Evolutionary conservation across 169 alveolate genomes (phyloP).

Genomic region (Plasmodium malariae): DNA sequence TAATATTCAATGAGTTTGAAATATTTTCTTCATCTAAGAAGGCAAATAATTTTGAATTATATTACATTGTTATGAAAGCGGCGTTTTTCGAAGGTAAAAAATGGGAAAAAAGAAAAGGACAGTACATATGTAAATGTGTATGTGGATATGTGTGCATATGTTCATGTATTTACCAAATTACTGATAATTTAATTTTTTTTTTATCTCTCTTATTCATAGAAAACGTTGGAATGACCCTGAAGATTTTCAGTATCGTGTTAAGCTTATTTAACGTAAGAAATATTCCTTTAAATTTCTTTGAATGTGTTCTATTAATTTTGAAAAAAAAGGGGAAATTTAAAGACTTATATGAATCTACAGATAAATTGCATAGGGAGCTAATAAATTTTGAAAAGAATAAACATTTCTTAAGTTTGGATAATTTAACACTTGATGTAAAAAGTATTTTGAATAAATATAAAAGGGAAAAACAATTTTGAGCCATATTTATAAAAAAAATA

Average conservation of each 20-base stretch:
- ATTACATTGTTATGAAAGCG: conserved; percentile 71
- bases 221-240: conserved; percentile 50
- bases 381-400: conserved; percentile 70
- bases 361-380: conserved; percentile 64
- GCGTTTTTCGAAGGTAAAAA: conserved; percentile 70
- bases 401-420: conserved; percentile 21
- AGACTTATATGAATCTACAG: conserved; percentile 53
- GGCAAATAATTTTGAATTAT: conserved; percentile 43
- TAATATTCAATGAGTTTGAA: conserved; percentile 70
- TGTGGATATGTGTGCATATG: background rate
- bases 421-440: conserved; percentile 33
- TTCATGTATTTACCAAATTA: background rate
- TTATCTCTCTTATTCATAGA: conserved; percentile 32
- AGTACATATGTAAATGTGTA: background rate
- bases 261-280: conserved; percentile 36
- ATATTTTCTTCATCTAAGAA: conserved; percentile 25
- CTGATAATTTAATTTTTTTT: conserved; percentile 6
- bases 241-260: conserved; percentile 45
- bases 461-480: conserved; percentile 44
- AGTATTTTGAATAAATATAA: conserved; percentile 24
- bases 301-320: conserved; percentile 52
- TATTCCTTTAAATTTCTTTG: conserved; percentile 74
- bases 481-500: background rate
- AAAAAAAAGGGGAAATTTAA: conserved; percentile 42
- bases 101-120: background rate